A percentile compares a stretch with the other conserved stretches of the same genome.
Evolutionary conservation across 352 stramenopile species (phyloP).

Genomic region (Phytophthora palmivora): DNA sequence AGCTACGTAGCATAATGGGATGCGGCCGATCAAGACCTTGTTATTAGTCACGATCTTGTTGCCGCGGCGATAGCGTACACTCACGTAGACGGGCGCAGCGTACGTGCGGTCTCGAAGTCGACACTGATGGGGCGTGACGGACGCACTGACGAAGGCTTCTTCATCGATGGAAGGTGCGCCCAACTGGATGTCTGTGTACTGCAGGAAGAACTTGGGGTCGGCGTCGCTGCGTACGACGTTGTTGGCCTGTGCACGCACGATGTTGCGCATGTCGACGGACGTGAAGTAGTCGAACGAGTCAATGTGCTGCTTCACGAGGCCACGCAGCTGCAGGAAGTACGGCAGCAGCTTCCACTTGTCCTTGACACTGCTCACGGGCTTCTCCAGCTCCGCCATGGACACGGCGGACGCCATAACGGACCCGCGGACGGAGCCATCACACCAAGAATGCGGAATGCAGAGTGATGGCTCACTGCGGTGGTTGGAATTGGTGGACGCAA

Average conservation of each 20-base stretch:
- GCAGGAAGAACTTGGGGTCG: slow-evolving; percentile 99
- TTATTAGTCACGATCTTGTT: slow-evolving; percentile 99
- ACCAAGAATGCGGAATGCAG: slow-evolving; percentile 35
- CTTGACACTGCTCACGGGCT: slow-evolving; percentile 79
- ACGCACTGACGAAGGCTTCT: slow-evolving; percentile 94
- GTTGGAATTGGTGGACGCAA: neutral
- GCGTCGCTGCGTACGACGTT: slow-evolving; percentile 92
- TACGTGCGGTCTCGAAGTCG: slow-evolving; percentile 99
- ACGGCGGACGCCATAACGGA: slow-evolving; percentile 29
- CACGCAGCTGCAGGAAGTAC: slow-evolving; percentile 96
- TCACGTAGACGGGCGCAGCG: slow-evolving; percentile 98
- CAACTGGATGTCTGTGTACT: slow-evolving; percentile 99
- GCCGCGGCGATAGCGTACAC: slow-evolving; percentile 97
- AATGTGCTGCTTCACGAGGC: slow-evolving; percentile 98
- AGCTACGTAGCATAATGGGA: slow-evolving; percentile 99
- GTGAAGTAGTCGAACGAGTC: slow-evolving; percentile 99
- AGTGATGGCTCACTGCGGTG: slow-evolving; percentile 20
- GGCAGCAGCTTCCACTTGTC: slow-evolving; percentile 99
- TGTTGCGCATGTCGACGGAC: slow-evolving; percentile 98
- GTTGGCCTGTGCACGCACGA: slow-evolving; percentile 95
- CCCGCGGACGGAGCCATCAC: slow-evolving; percentile 44
- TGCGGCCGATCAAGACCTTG: slow-evolving; percentile 95
- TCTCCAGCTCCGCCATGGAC: slow-evolving; percentile 67
- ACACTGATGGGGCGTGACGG: slow-evolving; percentile 98
- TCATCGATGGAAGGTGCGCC: slow-evolving; percentile 97